phyloP scores from a whole-genome alignment of 805 yeast species.

The Kodamaea leandrae region DNA sequence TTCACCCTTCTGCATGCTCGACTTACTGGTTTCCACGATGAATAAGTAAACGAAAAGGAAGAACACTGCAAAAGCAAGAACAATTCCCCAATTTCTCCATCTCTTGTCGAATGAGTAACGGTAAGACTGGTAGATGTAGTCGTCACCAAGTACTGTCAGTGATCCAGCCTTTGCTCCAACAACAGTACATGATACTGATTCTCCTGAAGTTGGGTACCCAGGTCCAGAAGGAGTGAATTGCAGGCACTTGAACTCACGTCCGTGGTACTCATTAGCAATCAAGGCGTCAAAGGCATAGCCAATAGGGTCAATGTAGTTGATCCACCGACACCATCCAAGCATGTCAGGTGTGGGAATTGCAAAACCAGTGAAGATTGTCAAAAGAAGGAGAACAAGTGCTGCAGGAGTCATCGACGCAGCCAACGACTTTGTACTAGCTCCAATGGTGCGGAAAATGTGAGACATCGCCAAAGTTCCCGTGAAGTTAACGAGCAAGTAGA shows the following conservation, averaged over 20 bases:
- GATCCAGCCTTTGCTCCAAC: constrained; percentile 22
- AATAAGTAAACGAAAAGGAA: constrained; percentile 53
- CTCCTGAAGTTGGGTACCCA: constrained; percentile 22
- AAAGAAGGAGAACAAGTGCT: constrained; percentile 45
- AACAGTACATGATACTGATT: constrained; percentile 18
- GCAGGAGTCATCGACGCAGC: constrained; percentile 61
- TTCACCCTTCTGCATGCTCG: constrained; percentile 30
- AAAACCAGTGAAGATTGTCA: constrained; percentile 56
- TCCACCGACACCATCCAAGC: constrained; percentile 67
- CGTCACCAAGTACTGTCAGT: constrained; percentile 24
- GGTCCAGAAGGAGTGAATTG: constrained; percentile 45
- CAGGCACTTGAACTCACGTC: constrained; percentile 46
- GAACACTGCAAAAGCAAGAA: constrained; percentile 51
- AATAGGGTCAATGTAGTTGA: constrained; percentile 57
- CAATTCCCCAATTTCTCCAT: constrained; percentile 68
- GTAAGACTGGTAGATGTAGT: constrained; percentile 37
- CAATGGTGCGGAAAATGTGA: constrained; percentile 29
- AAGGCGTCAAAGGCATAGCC: constrained; percentile 57
- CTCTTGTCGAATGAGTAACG: constrained; percentile 32
- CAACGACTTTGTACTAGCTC: constrained; percentile 29
- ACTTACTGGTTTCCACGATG: constrained; percentile 46
- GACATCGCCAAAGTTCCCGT: constrained; percentile 31
- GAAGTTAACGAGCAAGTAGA: constrained; percentile 22
- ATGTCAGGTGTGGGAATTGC: constrained; percentile 54
- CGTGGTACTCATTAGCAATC: constrained; percentile 56